phyloP scores from a whole-genome alignment of 164 flowering plant species.

The Magnolia kwangsiensis region DNA sequence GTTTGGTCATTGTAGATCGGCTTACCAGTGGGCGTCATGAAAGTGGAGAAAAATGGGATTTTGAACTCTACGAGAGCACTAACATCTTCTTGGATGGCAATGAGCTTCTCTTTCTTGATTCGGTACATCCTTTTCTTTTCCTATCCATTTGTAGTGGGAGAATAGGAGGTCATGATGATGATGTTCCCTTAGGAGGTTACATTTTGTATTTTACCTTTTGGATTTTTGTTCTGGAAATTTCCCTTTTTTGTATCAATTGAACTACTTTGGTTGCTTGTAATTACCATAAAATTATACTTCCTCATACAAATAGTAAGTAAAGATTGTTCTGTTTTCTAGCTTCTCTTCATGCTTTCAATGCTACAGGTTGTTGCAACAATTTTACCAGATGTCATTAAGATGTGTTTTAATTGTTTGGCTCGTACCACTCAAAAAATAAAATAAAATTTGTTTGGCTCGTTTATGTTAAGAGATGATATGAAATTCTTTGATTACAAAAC shows the following conservation, averaged over 20 bases:
- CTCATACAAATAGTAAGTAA: no score
- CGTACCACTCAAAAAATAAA: no score
- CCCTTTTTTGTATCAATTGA: neutral
- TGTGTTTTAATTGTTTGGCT: no score
- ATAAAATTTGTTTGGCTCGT: no score
- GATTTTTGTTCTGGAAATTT: neutral
- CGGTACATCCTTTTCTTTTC: conserved; percentile 42
- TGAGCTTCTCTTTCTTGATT: conserved; percentile 83
- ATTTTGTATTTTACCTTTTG: neutral
- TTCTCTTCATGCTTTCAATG: no score
- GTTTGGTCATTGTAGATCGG: conserved; percentile 91
- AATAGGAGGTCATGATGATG: neutral
- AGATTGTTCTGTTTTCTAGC: no score
- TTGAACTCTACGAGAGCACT: conserved; percentile 68
- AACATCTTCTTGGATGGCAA: conserved; percentile 59
- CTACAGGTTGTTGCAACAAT: no score
- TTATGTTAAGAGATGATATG: no score
- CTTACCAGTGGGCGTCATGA: conserved; percentile 98
- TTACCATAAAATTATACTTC: neutral
- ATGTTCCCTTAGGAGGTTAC: neutral
- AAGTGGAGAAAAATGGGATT: conserved; percentile 94
- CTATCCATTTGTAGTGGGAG: neutral
- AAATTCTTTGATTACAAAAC: no score
- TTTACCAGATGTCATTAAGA: no score
- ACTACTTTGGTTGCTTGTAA: neutral